A percentile compares a stretch with the other conserved stretches of the same genome.
phyloP scores from a whole-genome alignment of 768 basidiomycete genomes.

The Lentinula sp. region DNA sequence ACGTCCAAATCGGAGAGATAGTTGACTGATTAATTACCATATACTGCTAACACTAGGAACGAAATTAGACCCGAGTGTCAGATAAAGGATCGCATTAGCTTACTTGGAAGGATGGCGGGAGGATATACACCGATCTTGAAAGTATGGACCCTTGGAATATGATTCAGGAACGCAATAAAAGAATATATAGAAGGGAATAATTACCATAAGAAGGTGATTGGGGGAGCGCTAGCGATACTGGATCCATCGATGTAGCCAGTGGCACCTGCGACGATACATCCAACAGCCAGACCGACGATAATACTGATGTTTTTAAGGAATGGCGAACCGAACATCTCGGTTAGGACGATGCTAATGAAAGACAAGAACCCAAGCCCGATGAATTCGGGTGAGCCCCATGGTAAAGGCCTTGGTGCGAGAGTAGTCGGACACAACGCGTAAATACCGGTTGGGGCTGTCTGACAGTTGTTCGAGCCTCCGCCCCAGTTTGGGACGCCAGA shows the following conservation, averaged over 20 bases:
- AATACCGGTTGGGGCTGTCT: constrained; percentile 54
- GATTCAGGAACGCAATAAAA: background rate
- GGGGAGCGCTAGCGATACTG: constrained; percentile 61
- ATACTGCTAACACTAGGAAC: constrained; percentile 27
- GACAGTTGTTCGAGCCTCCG: constrained; percentile 74
- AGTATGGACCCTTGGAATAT: constrained; percentile 51
- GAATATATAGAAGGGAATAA: background rate
- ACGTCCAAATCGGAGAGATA: background rate
- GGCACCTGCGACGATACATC: constrained; percentile 77
- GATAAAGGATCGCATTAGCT: background rate
- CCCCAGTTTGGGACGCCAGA: constrained; percentile 82
- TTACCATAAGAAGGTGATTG: constrained; percentile 77
- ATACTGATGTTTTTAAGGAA: constrained; percentile 80
- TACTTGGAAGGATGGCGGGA: constrained; percentile 46
- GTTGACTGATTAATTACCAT: constrained; percentile 15
- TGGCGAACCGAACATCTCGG: constrained; percentile 76
- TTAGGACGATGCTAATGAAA: background rate
- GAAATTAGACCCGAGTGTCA: background rate
- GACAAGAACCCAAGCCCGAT: constrained; percentile 85
- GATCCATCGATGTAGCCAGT: constrained; percentile 70
- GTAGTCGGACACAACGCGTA: constrained; percentile 72
- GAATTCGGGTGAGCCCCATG: constrained; percentile 80
- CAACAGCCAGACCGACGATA: constrained; percentile 68
- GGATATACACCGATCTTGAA: constrained; percentile 77
- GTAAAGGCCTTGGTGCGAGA: constrained; percentile 61